phyloP scores from a whole-genome alignment of 495 filamentous ascomycete genomes.

The Hypoxylon fragiforme region DNA sequence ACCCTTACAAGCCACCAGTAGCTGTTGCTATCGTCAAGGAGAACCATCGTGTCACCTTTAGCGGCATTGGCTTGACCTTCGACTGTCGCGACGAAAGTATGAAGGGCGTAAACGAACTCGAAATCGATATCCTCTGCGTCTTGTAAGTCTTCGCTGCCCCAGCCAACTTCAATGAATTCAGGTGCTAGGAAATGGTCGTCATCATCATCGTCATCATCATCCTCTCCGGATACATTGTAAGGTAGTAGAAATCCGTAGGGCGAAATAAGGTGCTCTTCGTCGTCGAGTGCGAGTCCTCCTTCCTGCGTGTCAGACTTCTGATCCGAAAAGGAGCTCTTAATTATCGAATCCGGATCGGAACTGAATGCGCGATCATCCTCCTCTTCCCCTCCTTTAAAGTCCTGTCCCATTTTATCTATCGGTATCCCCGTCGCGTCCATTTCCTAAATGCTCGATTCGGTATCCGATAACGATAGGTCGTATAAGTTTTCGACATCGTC shows the following conservation, averaged over 20 bases:
- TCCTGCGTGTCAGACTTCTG: background rate
- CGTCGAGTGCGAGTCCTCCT: slow-evolving; percentile 1
- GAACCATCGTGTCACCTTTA: slow-evolving; percentile 99
- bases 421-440: slow-evolving; percentile 4
- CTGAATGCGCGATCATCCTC: slow-evolving; percentile 1
- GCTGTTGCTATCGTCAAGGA: slow-evolving; percentile 98
- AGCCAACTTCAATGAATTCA: slow-evolving; percentile 67
- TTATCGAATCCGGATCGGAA: slow-evolving; percentile 14
- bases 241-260: slow-evolving; percentile 36
- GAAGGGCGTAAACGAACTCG: slow-evolving; percentile 97
- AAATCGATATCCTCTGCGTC: slow-evolving; percentile 97
- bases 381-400: slow-evolving; percentile 1
- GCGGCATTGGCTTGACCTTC: slow-evolving; percentile 98
- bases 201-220: slow-evolving; percentile 46
- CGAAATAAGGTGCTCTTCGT: slow-evolving; percentile 16
- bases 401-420: slow-evolving; percentile 13
- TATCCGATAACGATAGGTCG: slow-evolving; percentile 18
- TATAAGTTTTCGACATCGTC: slow-evolving; percentile 34
- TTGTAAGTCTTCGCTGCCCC: slow-evolving; percentile 80
- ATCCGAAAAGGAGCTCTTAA: slow-evolving; percentile 12
- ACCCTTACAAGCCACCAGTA: slow-evolving; percentile 99
- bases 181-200: slow-evolving; percentile 57
- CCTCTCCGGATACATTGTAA: slow-evolving; percentile 41
- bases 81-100: slow-evolving; percentile 96
- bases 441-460: slow-evolving; percentile 20